Evolutionary conservation across 1,139 yeast genomes (phyloP), one percentile per base, ranked within the genome.

Genomic region (Hyphopichia burtonii): DNA sequence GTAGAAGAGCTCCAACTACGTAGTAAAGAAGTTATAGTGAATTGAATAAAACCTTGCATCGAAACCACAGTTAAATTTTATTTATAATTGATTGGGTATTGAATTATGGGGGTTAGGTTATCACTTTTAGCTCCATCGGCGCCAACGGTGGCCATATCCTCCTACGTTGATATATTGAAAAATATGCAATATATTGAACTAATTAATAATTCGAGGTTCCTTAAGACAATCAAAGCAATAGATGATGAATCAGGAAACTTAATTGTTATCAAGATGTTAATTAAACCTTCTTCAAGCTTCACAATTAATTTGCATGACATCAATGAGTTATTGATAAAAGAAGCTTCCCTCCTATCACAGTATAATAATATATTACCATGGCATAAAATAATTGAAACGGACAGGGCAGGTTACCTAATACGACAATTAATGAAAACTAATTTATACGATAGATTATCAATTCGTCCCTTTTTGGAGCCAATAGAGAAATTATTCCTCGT

Each of bases 111-210:
- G 15, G 89, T 88, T 17, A 86, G 86, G 59, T 68, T 91, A 50
- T 90, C 97, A 4, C 70, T 87, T 38, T 66, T 89, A 57, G 89
- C 96, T 23, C 96, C 96, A 6, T 82, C 93, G 12, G 90, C 97
- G 3, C 91, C 95, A 4, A 87, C 97, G 1, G 88, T 93, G 54
- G 96, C 96, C 11, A 76, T 90, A 4, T 90, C 94, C 27, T 91
- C 98, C 1, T 93, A 91, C 55, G 79, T 93, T 31, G 87, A 87
- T 53, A 89, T 87, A 40, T 69, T 93, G 19, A 81, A 80, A 25
- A 81, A 83, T 46, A 73, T 86, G 39, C 91, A 87, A 52, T 91
- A 87, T 58, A 75, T 85, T 8, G 81, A 84, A 42, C 66, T 88
- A 39, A 74, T 84, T 40, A 82, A 82, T 50, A 83, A 93, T 40